Base-by-base conservation (phyloP, 2,329 filamentous ascomycete species). In the Pyricularia sp. region DNA sequence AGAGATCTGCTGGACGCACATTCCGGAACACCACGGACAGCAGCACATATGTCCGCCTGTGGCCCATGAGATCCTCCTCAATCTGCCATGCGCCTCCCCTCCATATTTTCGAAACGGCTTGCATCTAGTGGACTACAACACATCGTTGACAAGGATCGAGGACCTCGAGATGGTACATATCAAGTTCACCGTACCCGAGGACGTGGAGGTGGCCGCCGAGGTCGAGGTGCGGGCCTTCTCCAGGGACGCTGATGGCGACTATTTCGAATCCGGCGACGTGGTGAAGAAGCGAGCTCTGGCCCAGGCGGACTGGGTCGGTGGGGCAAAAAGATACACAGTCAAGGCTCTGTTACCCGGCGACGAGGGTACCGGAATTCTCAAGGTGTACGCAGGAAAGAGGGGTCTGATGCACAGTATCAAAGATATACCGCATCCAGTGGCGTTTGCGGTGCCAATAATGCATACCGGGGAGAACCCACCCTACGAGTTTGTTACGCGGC, bases 401-500 rank as follows among this genome's bases (percentile, higher is more conserved):
- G 96, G 96, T 0, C 81, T 99, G 65, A 97, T 97, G 93, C 94
- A 97, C 77, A 96, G 90, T 68, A 93, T 94, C 79, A 94, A 94
- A 75, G 91, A 97, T 73, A 97, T 97, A 65, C 93, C 94, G 8
- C 93, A 99, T 72, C 88, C 93, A 2, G 79, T 99, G 64, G 93
- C 93, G 0, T 88, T 97, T 68, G 87, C 92, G 3, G 78, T 99
- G n/a, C 93, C 94, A 0, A 87, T 99, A 63, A 84, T 91, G 49
- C 94, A 99, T 75, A 88, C 86, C 0, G 94, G 94, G 66, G 89
- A 93, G 70, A 99, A 99, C 72, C 94, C 94, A 3, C 85, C 90
- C 0, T 99, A 96, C 75, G 91, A 96, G 66, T 99, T 97, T 75
- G 83, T 97, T 60, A 89, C 88, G 53, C 86, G 94, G 4, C 94